These are phyloP conservation scores for Verticillium nubilum DNA, from an alignment of 2,329 filamentous ascomycete genomes.

Conservation along the genomic window DNA sequence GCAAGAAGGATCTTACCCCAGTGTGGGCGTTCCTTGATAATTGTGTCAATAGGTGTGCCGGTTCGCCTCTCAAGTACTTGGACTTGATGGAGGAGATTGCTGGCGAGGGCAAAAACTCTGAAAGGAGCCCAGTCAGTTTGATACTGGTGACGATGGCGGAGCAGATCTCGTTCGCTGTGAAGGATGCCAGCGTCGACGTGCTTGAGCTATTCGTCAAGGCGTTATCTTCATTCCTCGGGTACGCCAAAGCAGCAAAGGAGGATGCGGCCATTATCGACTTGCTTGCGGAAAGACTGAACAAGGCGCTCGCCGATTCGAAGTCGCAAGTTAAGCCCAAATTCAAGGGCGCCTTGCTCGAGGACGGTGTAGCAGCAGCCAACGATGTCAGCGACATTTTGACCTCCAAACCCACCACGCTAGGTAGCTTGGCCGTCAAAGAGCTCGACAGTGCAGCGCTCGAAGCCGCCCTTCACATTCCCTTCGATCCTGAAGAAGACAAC, in stretches of 20 bases:
- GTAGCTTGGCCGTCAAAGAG: neutral
- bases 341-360: neutral
- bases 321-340: conserved; percentile 1
- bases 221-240: conserved; percentile 51
- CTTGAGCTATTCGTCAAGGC: conserved; percentile 49
- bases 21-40: conserved; percentile 77
- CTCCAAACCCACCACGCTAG: neutral
- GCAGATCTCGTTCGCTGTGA: conserved; percentile 67
- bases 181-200: conserved; percentile 37
- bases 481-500: conserved; percentile 43
- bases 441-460: conserved; percentile 40
- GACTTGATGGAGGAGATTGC: conserved; percentile 56
- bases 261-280: conserved; percentile 17
- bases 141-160: conserved; percentile 67
- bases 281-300: conserved; percentile 23
- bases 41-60: conserved; percentile 69
- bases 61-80: conserved; percentile 76
- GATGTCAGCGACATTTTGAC: neutral
- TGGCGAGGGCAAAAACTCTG: conserved; percentile 22
- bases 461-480: conserved; percentile 44
- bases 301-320: conserved; percentile 19
- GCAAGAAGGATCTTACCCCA: conserved; percentile 26
- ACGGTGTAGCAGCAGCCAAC: neutral
- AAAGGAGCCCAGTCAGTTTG: conserved; percentile 47
- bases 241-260: conserved; percentile 47